phyloP scores from a whole-genome alignment of 148 eudicot species.

The Chenopodium formosanum region DNA sequence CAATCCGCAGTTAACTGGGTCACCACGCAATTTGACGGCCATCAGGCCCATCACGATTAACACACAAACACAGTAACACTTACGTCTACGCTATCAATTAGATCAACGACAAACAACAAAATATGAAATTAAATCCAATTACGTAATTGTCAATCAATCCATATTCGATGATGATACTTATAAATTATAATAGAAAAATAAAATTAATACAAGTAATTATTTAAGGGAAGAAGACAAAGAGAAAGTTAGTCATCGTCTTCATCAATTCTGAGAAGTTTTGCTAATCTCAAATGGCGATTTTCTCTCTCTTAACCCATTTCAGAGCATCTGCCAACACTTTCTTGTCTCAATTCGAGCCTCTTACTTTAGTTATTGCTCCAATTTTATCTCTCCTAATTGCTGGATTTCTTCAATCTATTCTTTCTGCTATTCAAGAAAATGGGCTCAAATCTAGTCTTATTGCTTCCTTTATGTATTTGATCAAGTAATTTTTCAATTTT shows the following conservation, averaged over 20 bases:
- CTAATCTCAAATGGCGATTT: slow-evolving; percentile 9
- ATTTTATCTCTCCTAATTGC: slow-evolving; percentile 54
- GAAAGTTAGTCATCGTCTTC: too few relatives aligned
- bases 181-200: too few relatives aligned
- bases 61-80: too few relatives aligned
- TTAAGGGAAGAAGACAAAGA: too few relatives aligned
- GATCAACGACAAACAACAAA: background rate
- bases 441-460: slow-evolving; percentile 57
- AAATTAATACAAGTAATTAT: too few relatives aligned
- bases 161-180: too few relatives aligned
- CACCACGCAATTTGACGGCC: background rate
- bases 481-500: slow-evolving; percentile 52
- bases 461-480: slow-evolving; percentile 45
- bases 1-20: background rate
- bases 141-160: background rate
- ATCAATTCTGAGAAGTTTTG: background rate
- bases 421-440: slow-evolving; percentile 43
- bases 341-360: slow-evolving; percentile 65
- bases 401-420: slow-evolving; percentile 37
- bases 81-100: slow-evolving; percentile 11
- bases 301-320: slow-evolving; percentile 27
- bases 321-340: slow-evolving; percentile 51
- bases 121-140: too few relatives aligned
- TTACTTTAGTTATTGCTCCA: slow-evolving; percentile 52
- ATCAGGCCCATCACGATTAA: too few relatives aligned